A percentile compares a stretch with the other conserved stretches of the same genome.
phyloP scores from a whole-genome alignment of 2,329 filamentous ascomycete genomes.

The Cladosporium velox region DNA sequence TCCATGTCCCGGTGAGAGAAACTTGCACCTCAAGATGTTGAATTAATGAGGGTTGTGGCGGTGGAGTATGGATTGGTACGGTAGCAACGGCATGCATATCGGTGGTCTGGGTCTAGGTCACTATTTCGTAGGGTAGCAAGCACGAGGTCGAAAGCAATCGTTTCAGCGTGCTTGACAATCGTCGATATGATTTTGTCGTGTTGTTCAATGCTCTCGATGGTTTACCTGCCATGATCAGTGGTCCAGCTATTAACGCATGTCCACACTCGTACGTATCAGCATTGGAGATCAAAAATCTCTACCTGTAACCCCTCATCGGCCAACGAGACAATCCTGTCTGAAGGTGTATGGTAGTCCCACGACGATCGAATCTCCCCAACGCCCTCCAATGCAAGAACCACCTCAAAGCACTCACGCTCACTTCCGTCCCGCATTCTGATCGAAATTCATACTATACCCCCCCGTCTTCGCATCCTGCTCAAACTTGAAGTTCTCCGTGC shows the following conservation, averaged over 20 bases:
- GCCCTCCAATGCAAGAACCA: not conserved
- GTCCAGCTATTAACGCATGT: not conserved
- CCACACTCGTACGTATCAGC: not conserved
- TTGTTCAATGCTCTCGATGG: not conserved
- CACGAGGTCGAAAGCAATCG: not conserved
- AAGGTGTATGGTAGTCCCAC: not conserved
- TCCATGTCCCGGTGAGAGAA: not conserved
- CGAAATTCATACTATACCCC: slow-evolving; percentile 92
- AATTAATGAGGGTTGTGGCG: not conserved
- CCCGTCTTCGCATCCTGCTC: slow-evolving; percentile 85
- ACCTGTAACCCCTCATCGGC: not conserved
- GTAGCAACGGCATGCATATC: not conserved
- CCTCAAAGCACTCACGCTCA: not conserved
- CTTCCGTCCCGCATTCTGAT: slow-evolving; percentile 44
- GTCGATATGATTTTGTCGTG: not conserved
- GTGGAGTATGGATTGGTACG: not conserved
- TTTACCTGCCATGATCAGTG: not conserved
- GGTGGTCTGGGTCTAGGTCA: not conserved
- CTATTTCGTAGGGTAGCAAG: not conserved
- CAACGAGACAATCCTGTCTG: not conserved
- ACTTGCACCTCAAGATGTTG: not conserved
- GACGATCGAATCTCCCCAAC: not conserved
- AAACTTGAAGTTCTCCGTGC: slow-evolving; percentile 93
- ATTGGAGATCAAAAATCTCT: not conserved
- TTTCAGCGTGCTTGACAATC: not conserved